Evolutionary conservation across 1,139 yeast species (phyloP).

Genomic region (Geotrichum bryndzae): DNA sequence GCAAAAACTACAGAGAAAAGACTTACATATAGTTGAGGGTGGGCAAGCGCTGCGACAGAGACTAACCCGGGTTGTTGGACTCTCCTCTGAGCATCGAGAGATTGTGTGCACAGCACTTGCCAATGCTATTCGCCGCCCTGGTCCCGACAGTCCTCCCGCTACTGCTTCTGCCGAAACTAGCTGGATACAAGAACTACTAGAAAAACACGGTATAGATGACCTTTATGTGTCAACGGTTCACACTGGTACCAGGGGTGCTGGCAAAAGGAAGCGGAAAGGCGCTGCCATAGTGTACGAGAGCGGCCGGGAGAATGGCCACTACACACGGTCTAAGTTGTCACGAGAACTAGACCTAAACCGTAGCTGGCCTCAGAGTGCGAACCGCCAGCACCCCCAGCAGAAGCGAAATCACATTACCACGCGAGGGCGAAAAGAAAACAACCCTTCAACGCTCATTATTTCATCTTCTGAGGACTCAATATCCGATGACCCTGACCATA

Average conservation of each 20-base stretch:
- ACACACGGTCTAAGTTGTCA: background rate
- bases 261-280: background rate
- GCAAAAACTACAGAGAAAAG: background rate
- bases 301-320: background rate
- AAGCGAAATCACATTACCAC: too few species aligned
- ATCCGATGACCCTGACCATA: too few species aligned
- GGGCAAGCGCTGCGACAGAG: background rate
- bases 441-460: too few species aligned
- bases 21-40: background rate
- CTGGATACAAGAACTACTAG: background rate
- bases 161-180: background rate
- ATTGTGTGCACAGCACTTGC: slow-evolving; percentile 1
- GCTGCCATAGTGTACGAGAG: background rate
- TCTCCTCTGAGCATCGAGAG: slow-evolving; percentile 1
- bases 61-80: background rate
- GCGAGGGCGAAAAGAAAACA: too few species aligned
- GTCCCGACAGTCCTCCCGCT: background rate
- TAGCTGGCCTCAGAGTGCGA: background rate
- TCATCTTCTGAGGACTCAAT: too few species aligned
- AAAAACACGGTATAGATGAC: background rate
- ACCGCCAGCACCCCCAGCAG: background rate
- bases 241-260: background rate
- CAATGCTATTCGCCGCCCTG: background rate
- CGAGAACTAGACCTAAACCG: background rate
- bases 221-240: background rate